phyloP scores from a whole-genome alignment of 371 early-diverging fungal species.

The Choanephora cucurbitarum region DNA sequence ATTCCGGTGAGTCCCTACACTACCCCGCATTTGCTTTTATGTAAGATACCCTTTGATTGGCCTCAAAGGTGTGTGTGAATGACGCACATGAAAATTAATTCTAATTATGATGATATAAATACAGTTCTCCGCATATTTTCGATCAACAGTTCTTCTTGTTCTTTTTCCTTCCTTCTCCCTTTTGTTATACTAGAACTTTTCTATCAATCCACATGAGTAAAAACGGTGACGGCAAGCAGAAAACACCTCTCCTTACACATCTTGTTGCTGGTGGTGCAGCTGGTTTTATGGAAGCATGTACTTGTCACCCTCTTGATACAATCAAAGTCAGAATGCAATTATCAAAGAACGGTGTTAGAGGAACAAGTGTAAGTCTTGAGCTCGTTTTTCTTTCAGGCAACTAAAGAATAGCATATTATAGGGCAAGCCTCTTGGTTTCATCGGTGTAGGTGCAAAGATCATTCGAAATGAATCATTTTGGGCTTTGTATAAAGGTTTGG shows the following conservation, averaged over 20 bases:
- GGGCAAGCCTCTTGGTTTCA: constrained; percentile 65
- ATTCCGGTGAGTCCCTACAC: constrained; percentile 26
- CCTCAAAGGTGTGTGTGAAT: constrained; percentile 2
- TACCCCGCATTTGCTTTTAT: constrained; percentile 29
- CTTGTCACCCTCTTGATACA: constrained; percentile 97
- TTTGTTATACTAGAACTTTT: neutral
- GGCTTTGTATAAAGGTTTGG: constrained; percentile 96
- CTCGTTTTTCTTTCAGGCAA: neutral
- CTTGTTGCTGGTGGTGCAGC: constrained; percentile 92
- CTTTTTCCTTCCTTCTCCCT: constrained; percentile 17
- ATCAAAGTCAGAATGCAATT: constrained; percentile 96
- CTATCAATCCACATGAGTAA: constrained; percentile 37
- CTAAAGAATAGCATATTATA: too few species aligned
- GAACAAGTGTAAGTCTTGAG: constrained; percentile 41
- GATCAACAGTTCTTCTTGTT: constrained; percentile 4
- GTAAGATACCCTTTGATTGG: constrained; percentile 20
- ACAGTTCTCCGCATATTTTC: neutral
- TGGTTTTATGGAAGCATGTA: constrained; percentile 91
- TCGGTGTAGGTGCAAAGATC: constrained; percentile 85
- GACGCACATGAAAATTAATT: constrained; percentile 37
- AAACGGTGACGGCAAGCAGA: constrained; percentile 35
- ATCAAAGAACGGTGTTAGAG: constrained; percentile 52
- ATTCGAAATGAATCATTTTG: constrained; percentile 86
- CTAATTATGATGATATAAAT: neutral
- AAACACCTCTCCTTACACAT: constrained; percentile 65